phyloP scores from a whole-genome alignment of 208 protist genomes.

The Vickermania ingenoplastis region DNA sequence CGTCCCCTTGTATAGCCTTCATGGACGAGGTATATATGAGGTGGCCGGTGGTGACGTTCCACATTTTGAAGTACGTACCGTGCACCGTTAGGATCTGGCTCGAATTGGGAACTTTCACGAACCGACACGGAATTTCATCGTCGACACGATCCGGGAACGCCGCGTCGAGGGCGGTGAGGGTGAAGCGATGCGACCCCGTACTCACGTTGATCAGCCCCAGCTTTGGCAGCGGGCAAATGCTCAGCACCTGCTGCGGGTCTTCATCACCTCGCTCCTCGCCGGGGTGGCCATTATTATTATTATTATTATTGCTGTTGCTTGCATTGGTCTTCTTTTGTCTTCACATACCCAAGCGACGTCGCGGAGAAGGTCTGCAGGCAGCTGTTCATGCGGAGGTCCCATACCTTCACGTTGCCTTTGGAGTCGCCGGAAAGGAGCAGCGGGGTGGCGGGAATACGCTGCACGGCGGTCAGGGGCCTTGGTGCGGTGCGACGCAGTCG shows the following conservation, averaged over 20 bases:
- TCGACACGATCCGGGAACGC: conserved; percentile 28
- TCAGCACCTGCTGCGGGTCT: conserved; percentile 5
- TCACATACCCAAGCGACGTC: neutral
- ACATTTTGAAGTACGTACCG: conserved; percentile 28
- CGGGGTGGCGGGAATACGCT: conserved; percentile 15
- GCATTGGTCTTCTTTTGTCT: neutral
- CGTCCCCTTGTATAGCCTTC: conserved; percentile 19
- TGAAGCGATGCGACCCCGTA: conserved; percentile 17
- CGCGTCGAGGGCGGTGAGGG: conserved; percentile 14
- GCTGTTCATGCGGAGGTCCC: conserved; percentile 38
- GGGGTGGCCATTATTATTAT: neutral
- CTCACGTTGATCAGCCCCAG: conserved; percentile 17
- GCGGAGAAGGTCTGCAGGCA: conserved; percentile 30
- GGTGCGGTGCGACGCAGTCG: conserved; percentile 26
- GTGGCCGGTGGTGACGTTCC: conserved; percentile 20
- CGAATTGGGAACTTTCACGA: conserved; percentile 28
- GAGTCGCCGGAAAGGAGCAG: conserved; percentile 38
- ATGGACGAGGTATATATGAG: conserved; percentile 17
- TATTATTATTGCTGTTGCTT: neutral
- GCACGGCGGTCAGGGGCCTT: conserved; percentile 22
- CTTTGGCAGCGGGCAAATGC: conserved; percentile 19
- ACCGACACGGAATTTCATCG: conserved; percentile 29
- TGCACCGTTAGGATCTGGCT: conserved; percentile 30
- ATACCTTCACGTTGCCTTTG: conserved; percentile 37
- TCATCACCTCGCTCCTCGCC: neutral